A percentile compares a stretch with the other conserved stretches of the same genome.
These are phyloP conservation scores for Moringa oleifera DNA, from an alignment of 345 rosid species.

Conservation along the genomic window DNA sequence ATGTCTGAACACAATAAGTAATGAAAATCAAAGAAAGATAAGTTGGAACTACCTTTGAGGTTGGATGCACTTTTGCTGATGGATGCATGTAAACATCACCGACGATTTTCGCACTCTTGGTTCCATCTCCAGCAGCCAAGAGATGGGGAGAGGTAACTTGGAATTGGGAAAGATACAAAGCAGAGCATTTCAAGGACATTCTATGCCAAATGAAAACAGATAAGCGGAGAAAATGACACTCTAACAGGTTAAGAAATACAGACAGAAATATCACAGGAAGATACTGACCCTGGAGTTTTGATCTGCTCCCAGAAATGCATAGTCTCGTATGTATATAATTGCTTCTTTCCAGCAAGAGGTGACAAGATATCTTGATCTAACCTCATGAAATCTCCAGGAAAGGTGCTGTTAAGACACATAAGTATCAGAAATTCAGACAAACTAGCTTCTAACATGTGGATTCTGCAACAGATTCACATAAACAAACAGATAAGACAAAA, in stretches of 20 bases:
- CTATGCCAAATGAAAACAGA: too few relatives aligned
- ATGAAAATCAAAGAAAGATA: not conserved
- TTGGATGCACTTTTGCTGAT: conserved; percentile 93
- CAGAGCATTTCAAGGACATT: conserved; percentile 87
- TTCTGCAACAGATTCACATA: too few relatives aligned
- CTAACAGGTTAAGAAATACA: too few relatives aligned
- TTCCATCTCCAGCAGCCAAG: conserved; percentile 82
- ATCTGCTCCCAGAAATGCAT: conserved; percentile 96
- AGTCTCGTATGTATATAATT: conserved; percentile 73
- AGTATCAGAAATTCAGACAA: not conserved
- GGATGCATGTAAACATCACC: conserved; percentile 95
- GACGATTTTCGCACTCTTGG: conserved; percentile 51
- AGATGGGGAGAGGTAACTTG: conserved; percentile 59
- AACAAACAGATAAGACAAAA: too few relatives aligned
- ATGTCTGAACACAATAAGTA: too few relatives aligned
- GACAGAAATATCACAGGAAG: too few relatives aligned
- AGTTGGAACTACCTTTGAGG: conserved; percentile 70
- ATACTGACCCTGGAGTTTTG: conserved; percentile 94
- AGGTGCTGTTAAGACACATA: conserved; percentile 34
- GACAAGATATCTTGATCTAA: conserved; percentile 91
- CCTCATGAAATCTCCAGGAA: conserved; percentile 66
- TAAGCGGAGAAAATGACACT: too few relatives aligned
- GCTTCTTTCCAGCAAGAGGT: conserved; percentile 95
- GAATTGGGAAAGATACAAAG: conserved; percentile 76
- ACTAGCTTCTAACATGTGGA: too few relatives aligned